Percentiles rank a stretch among this genome's conserved stretches.
phyloP scores from a whole-genome alignment of 2,329 filamentous ascomycete species.

The Sordariomycetes sp. region DNA sequence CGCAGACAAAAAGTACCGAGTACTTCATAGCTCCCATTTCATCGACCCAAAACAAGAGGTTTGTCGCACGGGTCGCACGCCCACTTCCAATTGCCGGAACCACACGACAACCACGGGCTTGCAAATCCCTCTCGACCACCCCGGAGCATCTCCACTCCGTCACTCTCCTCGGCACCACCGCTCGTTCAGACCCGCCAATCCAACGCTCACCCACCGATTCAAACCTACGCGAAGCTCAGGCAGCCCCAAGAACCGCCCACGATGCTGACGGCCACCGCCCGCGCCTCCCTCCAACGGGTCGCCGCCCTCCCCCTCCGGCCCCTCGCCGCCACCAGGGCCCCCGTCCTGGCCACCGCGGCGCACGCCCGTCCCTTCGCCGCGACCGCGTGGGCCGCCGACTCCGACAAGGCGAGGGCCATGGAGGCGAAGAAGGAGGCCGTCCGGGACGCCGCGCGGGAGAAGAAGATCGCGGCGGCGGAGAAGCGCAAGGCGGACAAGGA shows the following conservation, averaged over 20 bases:
- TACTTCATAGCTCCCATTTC: background rate
- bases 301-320: slow-evolving; percentile 11
- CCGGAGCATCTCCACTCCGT: background rate
- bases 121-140: background rate
- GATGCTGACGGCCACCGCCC: slow-evolving; percentile 29
- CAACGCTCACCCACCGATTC: background rate
- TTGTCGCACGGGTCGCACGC: background rate
- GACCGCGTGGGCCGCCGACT: slow-evolving; percentile 12
- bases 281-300: slow-evolving; percentile 22
- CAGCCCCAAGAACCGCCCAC: slow-evolving; percentile 3
- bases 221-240: background rate
- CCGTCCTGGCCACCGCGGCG: slow-evolving; percentile 9
- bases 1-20: background rate
- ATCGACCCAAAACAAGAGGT: background rate
- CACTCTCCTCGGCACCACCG: background rate
- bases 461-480: slow-evolving; percentile 13
- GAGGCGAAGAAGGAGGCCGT: slow-evolving; percentile 11
- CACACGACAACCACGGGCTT: background rate
- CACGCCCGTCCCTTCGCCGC: slow-evolving; percentile 15
- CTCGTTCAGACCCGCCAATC: background rate
- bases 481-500: slow-evolving; percentile 15
- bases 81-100: background rate
- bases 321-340: slow-evolving; percentile 10
- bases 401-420: slow-evolving; percentile 11
- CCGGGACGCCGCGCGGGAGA: slow-evolving; percentile 14